Evolutionary conservation across 495 filamentous ascomycete genomes (phyloP).

Genomic region (Staphylotrichum tortipilum): DNA sequence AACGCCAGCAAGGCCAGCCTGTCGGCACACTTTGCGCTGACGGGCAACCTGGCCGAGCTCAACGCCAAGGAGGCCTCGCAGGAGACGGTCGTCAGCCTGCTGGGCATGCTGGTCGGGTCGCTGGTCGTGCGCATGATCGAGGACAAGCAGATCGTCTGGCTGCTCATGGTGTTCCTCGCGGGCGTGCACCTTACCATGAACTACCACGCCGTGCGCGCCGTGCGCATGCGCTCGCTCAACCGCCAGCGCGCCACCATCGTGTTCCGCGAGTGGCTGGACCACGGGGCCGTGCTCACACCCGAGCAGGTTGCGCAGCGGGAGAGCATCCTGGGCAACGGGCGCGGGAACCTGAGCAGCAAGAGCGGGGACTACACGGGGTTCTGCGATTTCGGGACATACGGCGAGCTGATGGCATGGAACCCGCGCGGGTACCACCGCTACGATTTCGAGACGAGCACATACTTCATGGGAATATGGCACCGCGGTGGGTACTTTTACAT

Average conservation of each 20-base stretch:
- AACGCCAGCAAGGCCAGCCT: slow-evolving; percentile 84
- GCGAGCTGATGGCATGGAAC: slow-evolving; percentile 31
- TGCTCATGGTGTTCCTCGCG: slow-evolving; percentile 61
- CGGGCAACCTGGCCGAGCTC: slow-evolving; percentile 85
- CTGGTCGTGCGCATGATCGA: slow-evolving; percentile 70
- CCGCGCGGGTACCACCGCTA: slow-evolving; percentile 38
- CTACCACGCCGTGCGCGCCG: slow-evolving; percentile 74
- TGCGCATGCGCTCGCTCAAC: slow-evolving; percentile 80
- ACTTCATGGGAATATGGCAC: slow-evolving; percentile 49
- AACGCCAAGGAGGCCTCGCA: slow-evolving; percentile 96
- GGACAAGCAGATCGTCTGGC: slow-evolving; percentile 63
- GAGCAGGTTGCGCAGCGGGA: slow-evolving; percentile 57
- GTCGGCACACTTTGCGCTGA: slow-evolving; percentile 81
- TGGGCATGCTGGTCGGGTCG: slow-evolving; percentile 83
- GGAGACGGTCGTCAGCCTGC: slow-evolving; percentile 84
- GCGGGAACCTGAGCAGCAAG: slow-evolving; percentile 37
- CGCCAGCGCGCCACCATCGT: slow-evolving; percentile 78
- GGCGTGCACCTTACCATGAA: slow-evolving; percentile 71
- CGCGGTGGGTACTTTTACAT: slow-evolving; percentile 34
- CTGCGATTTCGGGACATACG: slow-evolving; percentile 30
- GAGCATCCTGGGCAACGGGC: slow-evolving; percentile 57
- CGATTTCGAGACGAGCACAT: slow-evolving; percentile 43
- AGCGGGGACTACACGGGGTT: slow-evolving; percentile 38
- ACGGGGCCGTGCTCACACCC: slow-evolving; percentile 49
- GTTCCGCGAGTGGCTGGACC: slow-evolving; percentile 51